A percentile compares a stretch with the other conserved stretches of the same genome.
These are phyloP conservation scores for Chalciporus sphaerocephalus DNA, from an alignment of 768 basidiomycete genomes.

Conservation along the genomic window DNA sequence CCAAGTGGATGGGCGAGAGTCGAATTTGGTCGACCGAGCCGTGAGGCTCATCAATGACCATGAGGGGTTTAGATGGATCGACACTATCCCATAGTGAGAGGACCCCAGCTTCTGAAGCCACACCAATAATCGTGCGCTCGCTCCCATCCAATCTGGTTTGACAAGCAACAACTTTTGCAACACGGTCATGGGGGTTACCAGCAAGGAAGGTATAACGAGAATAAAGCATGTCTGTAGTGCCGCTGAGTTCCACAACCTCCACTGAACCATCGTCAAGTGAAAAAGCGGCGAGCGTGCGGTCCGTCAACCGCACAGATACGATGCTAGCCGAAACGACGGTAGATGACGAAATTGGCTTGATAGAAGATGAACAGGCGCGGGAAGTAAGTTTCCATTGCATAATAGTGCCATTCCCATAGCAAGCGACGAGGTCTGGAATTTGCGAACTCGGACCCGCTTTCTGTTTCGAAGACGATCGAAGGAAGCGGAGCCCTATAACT, in stretches of 20 bases:
- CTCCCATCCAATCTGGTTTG: slow-evolving; percentile 47
- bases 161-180: slow-evolving; percentile 52
- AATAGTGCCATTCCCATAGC: slow-evolving; percentile 58
- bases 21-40: slow-evolving; percentile 59
- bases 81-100: slow-evolving; percentile 73
- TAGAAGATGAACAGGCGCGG: slow-evolving; percentile 26
- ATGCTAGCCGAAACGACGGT: slow-evolving; percentile 47
- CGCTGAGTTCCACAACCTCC: slow-evolving; percentile 54
- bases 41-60: slow-evolving; percentile 54
- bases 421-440: slow-evolving; percentile 37
- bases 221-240: slow-evolving; percentile 38
- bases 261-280: slow-evolving; percentile 62
- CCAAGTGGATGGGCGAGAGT: slow-evolving; percentile 49
- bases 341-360: slow-evolving; percentile 42
- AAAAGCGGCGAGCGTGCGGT: slow-evolving; percentile 52
- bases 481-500: slow-evolving; percentile 53
- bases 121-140: slow-evolving; percentile 51
- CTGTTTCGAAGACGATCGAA: slow-evolving; percentile 15
- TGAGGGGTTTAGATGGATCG: slow-evolving; percentile 57
- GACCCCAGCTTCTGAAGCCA: slow-evolving; percentile 60
- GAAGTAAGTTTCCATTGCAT: slow-evolving; percentile 45
- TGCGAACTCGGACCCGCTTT: slow-evolving; percentile 15
- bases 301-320: slow-evolving; percentile 44
- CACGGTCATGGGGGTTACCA: slow-evolving; percentile 54
- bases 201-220: slow-evolving; percentile 50